Base-by-base conservation (phyloP, 2,329 filamentous ascomycete species). In the Fusarium sp. region DNA sequence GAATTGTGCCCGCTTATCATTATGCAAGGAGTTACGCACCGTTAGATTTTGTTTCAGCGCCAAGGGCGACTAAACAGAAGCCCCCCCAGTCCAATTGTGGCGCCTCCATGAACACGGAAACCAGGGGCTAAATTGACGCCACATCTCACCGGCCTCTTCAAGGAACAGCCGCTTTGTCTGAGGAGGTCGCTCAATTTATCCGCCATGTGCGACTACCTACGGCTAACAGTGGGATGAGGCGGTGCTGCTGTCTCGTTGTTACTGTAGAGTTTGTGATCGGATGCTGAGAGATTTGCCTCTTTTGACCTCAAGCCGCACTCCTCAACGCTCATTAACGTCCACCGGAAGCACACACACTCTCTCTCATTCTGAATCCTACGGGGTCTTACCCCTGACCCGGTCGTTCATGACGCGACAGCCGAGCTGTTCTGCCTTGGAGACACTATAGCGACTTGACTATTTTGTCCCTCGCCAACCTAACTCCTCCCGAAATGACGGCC, bases 331-430 rank as follows among this genome's bases (percentile, higher is more conserved):
- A 62, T 38, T 49, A 53, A 59, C 54, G 40, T 25, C 36, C 31
- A 27, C 23, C 49, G 16, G n/a, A n/a, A 40, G 59, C 29, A 36
- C 55, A 67, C 40, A 64, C 40, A n/a, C 20, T 20, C 44, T 14
- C 20, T 29, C 27, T 34, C 56, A n/a, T 10, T 14, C 11, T 20
- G 29, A 33, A 18, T 34, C 16, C 34, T 51, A 27, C 20, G 57
- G 16, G 23, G 44, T 29, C 44, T 49, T 49, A 49, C 44, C 67
- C 62, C 44, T 49, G 62, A 49, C 67, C 67, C 25, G 40, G 67
- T 46, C 23, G 18, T 58, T 66, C 49, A 68, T 70, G 68, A 71
- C 68, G 67, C 42, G 23, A 6, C 67, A 67, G 38, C 57, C 53
- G 56, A 54, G 29, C 67, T 38, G 58, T 66, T 51, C 54, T 64